phyloP scores from a whole-genome alignment of 805 yeast species.

The Suhomyces vadensis region DNA sequence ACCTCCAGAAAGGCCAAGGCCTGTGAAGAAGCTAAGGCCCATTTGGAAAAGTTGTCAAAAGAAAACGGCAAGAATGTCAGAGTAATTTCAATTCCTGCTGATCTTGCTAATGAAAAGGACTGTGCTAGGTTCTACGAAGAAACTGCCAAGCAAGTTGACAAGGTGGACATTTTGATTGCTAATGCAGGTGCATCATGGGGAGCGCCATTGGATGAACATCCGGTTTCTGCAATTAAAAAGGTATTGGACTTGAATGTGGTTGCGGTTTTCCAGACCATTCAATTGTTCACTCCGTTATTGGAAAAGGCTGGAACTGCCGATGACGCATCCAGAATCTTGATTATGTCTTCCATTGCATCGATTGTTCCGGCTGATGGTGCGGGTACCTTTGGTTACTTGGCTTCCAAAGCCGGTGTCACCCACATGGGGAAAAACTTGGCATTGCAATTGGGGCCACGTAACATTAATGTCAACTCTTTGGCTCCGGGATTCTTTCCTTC shows the following conservation, averaged over 20 bases:
- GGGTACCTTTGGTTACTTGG: conserved; percentile 69
- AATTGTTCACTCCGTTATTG: conserved; percentile 59
- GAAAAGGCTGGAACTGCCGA: conserved; percentile 49
- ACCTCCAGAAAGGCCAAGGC: conserved; percentile 65
- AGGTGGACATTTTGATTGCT: conserved; percentile 65
- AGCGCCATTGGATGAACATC: conserved; percentile 58
- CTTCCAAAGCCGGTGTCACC: conserved; percentile 74
- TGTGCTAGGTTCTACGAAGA: conserved; percentile 44
- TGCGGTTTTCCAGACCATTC: conserved; percentile 68
- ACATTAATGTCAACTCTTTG: conserved; percentile 66
- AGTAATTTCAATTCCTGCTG: conserved; percentile 54
- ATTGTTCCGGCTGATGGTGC: conserved; percentile 44
- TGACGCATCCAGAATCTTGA: conserved; percentile 64
- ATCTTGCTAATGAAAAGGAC: conserved; percentile 52
- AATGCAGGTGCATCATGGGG: conserved; percentile 87
- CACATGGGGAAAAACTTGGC: conserved; percentile 68
- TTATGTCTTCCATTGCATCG: conserved; percentile 69
- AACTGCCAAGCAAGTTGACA: conserved; percentile 39
- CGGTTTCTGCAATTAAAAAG: conserved; percentile 60
- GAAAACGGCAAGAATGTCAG: conserved; percentile 32
- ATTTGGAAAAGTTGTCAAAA: conserved; percentile 37
- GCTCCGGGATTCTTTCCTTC: conserved; percentile 81
- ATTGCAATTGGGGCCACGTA: conserved; percentile 61
- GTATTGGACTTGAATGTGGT: conserved; percentile 63
- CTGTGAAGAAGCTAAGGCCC: conserved; percentile 54